Base-by-base conservation (phyloP, 805 yeast species). In the Teunomyces stri region DNA sequence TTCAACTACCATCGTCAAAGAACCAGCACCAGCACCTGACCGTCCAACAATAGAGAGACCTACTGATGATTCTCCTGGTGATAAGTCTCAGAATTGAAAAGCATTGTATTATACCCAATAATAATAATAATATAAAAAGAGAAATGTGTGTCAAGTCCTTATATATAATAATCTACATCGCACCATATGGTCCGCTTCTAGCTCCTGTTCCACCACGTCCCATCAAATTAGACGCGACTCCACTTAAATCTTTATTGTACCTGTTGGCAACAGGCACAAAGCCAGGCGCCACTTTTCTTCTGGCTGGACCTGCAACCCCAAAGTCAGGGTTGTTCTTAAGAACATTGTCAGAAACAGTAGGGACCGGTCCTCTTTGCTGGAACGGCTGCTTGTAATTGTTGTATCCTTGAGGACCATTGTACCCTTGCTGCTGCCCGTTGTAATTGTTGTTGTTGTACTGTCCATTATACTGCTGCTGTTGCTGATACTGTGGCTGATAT, bases 281-380 rank as follows among this genome's bases (percentile, higher is more conserved):
- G 3, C 57, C 59, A 7, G 54, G 55, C n/a, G 54, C 49, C 15
- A 52, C 51, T 48, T 52, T 59, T 18, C 67, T 50, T 31, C 56
- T 58, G 7, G 54, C 43, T 12, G 58, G 40, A 35, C 43, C 27
- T 5, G 44, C 46, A 12, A 44, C 46, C 5, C 69, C 72, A 42
- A 68, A 69, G 54, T 72, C 76, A 0, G 78, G 78, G 50, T 72
- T 72, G 43, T 56, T 61, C 41, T 60, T 65, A 52, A 72, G 63
- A 3, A 64, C 72, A 48, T 57, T 65, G 45, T 72, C 76, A 1
- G 75, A 65, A 12, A 68, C 61, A 4, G 75, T 66, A 3, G 68
- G 65, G 6, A 43, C 31, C 4, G 49, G 40, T 28, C 48, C 36
- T 21, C 38, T 45, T 33, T 44, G 53, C 13, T 51, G 56, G 11